These are phyloP conservation scores for Claviceps arundinis DNA, from an alignment of 2,329 filamentous ascomycete species.

Conservation along the genomic window DNA sequence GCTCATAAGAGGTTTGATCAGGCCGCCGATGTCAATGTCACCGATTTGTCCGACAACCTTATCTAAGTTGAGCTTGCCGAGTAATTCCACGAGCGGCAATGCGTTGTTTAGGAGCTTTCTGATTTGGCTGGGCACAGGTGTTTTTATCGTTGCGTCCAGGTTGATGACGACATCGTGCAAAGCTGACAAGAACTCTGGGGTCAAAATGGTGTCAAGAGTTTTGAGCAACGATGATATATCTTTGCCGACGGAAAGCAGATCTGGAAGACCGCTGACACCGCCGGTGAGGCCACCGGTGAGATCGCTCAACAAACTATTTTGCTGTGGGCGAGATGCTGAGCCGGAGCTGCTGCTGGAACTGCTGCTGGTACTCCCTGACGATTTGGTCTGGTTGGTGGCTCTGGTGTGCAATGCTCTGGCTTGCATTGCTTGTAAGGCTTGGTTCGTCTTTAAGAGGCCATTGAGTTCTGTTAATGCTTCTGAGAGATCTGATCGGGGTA, in stretches of 20 bases:
- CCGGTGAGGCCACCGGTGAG: constrained; percentile 8
- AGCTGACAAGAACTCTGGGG: constrained; percentile 24
- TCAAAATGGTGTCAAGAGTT: constrained; percentile 14
- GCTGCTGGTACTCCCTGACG: not conserved
- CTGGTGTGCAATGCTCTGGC: constrained; percentile 1
- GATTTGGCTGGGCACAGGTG: constrained; percentile 22
- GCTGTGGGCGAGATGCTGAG: constrained; percentile 1
- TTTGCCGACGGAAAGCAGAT: constrained; percentile 11
- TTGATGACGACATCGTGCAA: constrained; percentile 28
- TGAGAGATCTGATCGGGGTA: constrained; percentile 32
- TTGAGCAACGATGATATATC: constrained; percentile 13
- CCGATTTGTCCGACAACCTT: constrained; percentile 19
- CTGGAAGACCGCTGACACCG: constrained; percentile 12
- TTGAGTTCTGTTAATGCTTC: constrained; percentile 30
- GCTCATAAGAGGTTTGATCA: constrained; percentile 17
- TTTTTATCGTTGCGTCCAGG: constrained; percentile 23
- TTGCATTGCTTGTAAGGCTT: constrained; percentile 5
- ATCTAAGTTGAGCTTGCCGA: constrained; percentile 21
- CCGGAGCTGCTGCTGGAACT: not conserved
- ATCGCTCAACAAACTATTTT: constrained; percentile 5
- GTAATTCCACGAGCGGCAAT: constrained; percentile 16
- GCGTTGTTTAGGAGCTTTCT: constrained; percentile 14
- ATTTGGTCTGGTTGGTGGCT: not conserved
- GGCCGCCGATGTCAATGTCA: constrained; percentile 17
- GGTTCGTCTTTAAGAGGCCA: constrained; percentile 22